Conservation (phyloP, 495 filamentous ascomycete genomes). For the Penicillium argentinense region DNA sequence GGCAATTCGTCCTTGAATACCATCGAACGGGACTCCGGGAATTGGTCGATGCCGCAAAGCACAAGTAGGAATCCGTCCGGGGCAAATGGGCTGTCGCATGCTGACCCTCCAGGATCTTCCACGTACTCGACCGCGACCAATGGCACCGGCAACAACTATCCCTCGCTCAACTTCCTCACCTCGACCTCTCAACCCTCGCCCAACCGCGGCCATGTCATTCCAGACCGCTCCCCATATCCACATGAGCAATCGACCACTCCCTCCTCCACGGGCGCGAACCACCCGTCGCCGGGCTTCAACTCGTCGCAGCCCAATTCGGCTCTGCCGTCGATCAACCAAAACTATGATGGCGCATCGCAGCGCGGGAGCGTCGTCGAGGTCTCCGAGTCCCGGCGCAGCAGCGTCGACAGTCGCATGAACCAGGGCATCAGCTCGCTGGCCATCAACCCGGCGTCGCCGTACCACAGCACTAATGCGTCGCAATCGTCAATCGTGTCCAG, state of each 20-base stretch:
- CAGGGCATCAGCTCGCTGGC: constrained; percentile 67
- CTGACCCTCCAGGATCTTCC: constrained; percentile 50
- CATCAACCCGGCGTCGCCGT: constrained; percentile 65
- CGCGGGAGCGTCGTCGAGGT: constrained; percentile 47
- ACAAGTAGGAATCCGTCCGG: constrained; percentile 38
- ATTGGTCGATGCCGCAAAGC: constrained; percentile 54
- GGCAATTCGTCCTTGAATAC: constrained; percentile 48
- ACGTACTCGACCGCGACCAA: constrained; percentile 54
- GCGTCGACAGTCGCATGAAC: constrained; percentile 75
- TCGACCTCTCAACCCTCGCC: constrained; percentile 53
- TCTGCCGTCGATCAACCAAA: constrained; percentile 54
- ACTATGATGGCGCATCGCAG: constrained; percentile 48
- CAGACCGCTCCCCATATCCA: constrained; percentile 47
- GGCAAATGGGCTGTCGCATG: constrained; percentile 12
- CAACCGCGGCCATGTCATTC: constrained; percentile 41
- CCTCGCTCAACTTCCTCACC: constrained; percentile 47
- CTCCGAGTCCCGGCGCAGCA: constrained; percentile 66
- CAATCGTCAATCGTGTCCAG: constrained; percentile 69
- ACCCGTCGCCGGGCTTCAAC: constrained; percentile 44
- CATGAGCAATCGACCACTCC: constrained; percentile 44
- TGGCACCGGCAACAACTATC: constrained; percentile 48
- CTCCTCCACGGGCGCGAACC: constrained; percentile 46
- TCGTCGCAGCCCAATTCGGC: constrained; percentile 39
- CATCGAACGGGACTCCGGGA: constrained; percentile 50
- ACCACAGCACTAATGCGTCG: constrained; percentile 74